Percentiles rank a stretch among this genome's conserved stretches.
Evolutionary conservation across 768 basidiomycete species (phyloP).

Genomic region (Phylloporus sp.): DNA sequence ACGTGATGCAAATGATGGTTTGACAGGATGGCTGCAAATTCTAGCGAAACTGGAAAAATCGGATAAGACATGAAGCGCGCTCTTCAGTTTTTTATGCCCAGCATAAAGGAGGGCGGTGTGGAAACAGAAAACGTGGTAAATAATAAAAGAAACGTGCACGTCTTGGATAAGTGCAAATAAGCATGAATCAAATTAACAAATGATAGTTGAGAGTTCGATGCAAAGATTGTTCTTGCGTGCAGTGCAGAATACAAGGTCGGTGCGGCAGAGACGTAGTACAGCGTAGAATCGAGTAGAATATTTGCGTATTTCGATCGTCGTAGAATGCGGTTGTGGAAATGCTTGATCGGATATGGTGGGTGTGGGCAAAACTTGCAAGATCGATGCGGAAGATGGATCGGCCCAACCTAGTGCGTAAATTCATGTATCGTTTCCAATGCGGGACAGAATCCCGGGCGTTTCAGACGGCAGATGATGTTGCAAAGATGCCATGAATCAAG

Average conservation of each 20-base stretch:
- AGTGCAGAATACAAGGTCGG: conserved; percentile 19
- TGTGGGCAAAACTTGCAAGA: conserved; percentile 26
- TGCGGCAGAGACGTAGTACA: conserved; percentile 14
- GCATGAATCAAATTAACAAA: conserved; percentile 31
- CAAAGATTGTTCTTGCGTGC: conserved; percentile 29
- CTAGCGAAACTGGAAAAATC: conserved; percentile 20
- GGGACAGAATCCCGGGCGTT: conserved; percentile 11
- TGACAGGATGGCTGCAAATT: conserved; percentile 25
- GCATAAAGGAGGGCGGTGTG: conserved; percentile 12
- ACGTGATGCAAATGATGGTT: conserved; percentile 23
- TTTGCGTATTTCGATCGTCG: conserved; percentile 24
- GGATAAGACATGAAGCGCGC: conserved; percentile 27
- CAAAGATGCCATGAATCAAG: conserved; percentile 27
- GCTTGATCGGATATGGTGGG: conserved; percentile 21
- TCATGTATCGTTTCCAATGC: conserved; percentile 23
- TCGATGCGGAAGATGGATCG: conserved; percentile 27
- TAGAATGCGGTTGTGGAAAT: conserved; percentile 24
- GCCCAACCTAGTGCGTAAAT: conserved; percentile 21
- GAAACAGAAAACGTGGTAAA: conserved; percentile 26
- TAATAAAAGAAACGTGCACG: conserved; percentile 23
- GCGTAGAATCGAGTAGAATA: conserved; percentile 20
- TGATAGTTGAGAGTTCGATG: conserved; percentile 30
- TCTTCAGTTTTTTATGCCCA: conserved; percentile 25
- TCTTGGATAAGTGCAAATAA: conserved; percentile 33
- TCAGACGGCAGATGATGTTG: conserved; percentile 20